phyloP scores from a whole-genome alignment of 306 rosid genomes.

The Quercus variabilis region DNA sequence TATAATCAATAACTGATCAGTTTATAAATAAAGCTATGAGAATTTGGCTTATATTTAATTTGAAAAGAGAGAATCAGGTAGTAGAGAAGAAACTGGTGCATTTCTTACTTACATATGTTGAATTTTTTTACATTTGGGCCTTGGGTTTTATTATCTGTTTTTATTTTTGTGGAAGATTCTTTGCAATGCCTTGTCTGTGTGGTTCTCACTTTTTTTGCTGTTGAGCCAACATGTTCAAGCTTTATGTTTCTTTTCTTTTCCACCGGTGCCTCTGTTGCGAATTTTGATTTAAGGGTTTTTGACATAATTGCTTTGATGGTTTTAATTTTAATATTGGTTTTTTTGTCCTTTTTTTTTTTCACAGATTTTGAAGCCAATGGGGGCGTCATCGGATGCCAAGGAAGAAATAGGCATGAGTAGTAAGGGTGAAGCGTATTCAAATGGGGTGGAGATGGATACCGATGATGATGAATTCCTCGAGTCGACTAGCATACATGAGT shows the following conservation, averaged over 20 bases:
- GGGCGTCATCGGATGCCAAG: too few species aligned
- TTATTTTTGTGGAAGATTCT: neutral
- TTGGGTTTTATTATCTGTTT: neutral
- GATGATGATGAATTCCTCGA: constrained; percentile 29
- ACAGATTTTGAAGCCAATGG: constrained; percentile 23
- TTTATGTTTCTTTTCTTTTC: neutral
- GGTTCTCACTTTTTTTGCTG: neutral
- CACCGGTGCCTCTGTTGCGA: neutral
- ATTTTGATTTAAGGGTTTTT: neutral
- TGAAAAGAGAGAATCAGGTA: neutral
- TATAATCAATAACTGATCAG: neutral
- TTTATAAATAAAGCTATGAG: too few species aligned
- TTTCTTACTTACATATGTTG: neutral
- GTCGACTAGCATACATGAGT: constrained; percentile 23
- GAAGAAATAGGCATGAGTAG: too few species aligned
- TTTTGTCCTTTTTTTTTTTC: neutral
- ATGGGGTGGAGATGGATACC: too few species aligned
- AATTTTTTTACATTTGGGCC: neutral
- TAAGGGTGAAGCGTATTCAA: too few species aligned
- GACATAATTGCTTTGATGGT: neutral
- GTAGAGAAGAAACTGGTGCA: neutral
- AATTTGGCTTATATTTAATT: neutral
- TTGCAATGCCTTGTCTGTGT: neutral
- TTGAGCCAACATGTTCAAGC: neutral
- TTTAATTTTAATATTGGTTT: neutral